Evolutionary conservation across 2,329 filamentous ascomycete species (phyloP).

Genomic region (Bipolaris victoriae): DNA sequence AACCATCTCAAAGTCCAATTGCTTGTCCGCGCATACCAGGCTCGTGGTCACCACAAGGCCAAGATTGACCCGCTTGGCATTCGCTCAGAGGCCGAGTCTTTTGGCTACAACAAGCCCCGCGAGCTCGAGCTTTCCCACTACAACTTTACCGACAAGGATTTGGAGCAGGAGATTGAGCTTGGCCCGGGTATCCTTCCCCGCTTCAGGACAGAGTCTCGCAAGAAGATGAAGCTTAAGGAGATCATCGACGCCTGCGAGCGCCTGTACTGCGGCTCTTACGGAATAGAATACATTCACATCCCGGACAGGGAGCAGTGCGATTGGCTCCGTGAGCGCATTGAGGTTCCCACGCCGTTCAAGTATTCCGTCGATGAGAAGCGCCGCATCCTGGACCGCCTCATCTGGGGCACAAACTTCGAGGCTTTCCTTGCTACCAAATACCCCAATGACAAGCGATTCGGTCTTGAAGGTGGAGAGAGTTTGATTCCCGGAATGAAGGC

Average conservation of each 20-base stretch:
- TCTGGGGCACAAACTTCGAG: slow-evolving; percentile 99
- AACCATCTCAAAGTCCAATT: slow-evolving; percentile 99
- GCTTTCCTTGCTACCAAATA: slow-evolving; percentile 95
- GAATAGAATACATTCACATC: slow-evolving; percentile 98
- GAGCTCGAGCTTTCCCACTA: slow-evolving; percentile 94
- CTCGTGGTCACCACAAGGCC: slow-evolving; percentile 96
- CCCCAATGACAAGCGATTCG: slow-evolving; percentile 99
- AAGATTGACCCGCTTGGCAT: slow-evolving; percentile 97
- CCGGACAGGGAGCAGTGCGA: slow-evolving; percentile 97
- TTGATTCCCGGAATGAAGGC: slow-evolving; percentile 99
- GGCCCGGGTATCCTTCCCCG: slow-evolving; percentile 94
- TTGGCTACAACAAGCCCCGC: slow-evolving; percentile 86
- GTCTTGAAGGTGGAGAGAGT: slow-evolving; percentile 95
- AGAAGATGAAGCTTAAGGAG: slow-evolving; percentile 96
- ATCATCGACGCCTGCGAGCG: slow-evolving; percentile 92
- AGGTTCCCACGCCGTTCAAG: slow-evolving; percentile 93
- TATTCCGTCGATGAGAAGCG: slow-evolving; percentile 99
- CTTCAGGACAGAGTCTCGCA: slow-evolving; percentile 84
- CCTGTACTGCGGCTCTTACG: slow-evolving; percentile 97
- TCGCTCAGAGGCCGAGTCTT: slow-evolving; percentile 80
- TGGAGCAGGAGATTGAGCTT: slow-evolving; percentile 88
- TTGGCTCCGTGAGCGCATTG: slow-evolving; percentile 94
- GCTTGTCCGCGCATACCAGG: slow-evolving; percentile 95
- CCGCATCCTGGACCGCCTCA: slow-evolving; percentile 93
- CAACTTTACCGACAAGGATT: slow-evolving; percentile 90